Conservation (phyloP, 73 alveolate genomes). For the Tetrahymena elliotti region DNA sequence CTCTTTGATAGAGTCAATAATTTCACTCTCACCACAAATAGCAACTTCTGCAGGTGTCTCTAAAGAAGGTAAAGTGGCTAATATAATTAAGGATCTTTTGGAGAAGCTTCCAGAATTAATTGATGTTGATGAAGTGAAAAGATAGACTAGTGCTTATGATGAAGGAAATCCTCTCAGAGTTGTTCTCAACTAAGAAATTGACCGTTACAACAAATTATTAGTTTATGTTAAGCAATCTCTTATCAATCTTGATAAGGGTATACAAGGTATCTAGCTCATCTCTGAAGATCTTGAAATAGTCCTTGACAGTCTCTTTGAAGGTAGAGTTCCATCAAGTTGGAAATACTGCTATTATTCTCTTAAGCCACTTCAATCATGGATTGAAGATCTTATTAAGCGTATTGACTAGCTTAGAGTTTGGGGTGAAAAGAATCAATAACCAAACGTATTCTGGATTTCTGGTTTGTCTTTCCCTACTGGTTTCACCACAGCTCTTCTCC, state of each 20-base stretch:
- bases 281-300: constrained; percentile 95
- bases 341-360: constrained; percentile 80
- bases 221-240: constrained; percentile 68
- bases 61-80: constrained; percentile 75
- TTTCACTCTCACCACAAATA: constrained; percentile 77
- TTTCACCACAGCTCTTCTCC: constrained; percentile 97
- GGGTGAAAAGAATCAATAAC: constrained; percentile 83
- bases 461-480: constrained; percentile 98
- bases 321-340: constrained; percentile 94
- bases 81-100: constrained; percentile 65
- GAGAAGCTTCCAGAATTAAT: constrained; percentile 87
- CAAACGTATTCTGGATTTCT: constrained; percentile 92
- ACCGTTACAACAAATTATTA: constrained; percentile 88
- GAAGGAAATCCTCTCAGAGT: constrained; percentile 95
- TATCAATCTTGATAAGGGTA: constrained; percentile 89
- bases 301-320: constrained; percentile 81
- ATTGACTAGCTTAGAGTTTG: constrained; percentile 90
- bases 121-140: constrained; percentile 85
- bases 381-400: constrained; percentile 91
- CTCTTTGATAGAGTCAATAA: constrained; percentile 80
- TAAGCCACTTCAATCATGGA: constrained; percentile 96
- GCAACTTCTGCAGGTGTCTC: constrained; percentile 84
- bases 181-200: constrained; percentile 95
- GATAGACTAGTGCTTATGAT: constrained; percentile 64
- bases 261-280: constrained; percentile 94